phyloP scores from a whole-genome alignment of 2,329 filamentous ascomycete genomes.

The Chaetomium sp. region DNA sequence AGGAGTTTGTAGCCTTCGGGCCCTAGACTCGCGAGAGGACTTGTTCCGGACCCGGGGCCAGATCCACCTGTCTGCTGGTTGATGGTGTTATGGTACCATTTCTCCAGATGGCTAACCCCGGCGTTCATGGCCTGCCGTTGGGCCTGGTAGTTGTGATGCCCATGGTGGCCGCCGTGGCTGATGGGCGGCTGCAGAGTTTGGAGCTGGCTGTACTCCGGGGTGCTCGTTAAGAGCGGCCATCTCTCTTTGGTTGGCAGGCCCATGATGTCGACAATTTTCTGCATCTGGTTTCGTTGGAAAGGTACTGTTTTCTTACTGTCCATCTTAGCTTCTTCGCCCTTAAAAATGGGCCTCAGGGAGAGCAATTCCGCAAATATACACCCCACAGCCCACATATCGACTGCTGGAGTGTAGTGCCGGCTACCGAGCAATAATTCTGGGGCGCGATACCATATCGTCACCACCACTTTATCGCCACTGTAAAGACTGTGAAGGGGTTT shows the following conservation, averaged over 20 bases:
- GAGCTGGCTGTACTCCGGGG: conserved; percentile 80
- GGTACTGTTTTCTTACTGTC: conserved; percentile 96
- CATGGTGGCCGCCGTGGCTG: conserved; percentile 33
- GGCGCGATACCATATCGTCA: conserved; percentile 98
- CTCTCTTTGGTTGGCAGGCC: conserved; percentile 81
- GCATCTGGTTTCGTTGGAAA: conserved; percentile 97
- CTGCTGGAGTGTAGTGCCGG: conserved; percentile 93
- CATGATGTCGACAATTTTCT: conserved; percentile 96
- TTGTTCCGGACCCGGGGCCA: conserved; percentile 35
- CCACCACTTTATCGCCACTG: conserved; percentile 93
- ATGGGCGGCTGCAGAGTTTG: conserved; percentile 46
- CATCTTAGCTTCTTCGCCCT: conserved; percentile 98
- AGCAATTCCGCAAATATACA: conserved; percentile 96
- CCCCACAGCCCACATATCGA: conserved; percentile 95
- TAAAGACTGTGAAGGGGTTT: conserved; percentile 90
- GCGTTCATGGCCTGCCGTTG: conserved; percentile 26
- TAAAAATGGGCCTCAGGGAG: conserved; percentile 89
- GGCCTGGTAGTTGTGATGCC: conserved; percentile 38
- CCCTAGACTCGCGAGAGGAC: conserved; percentile 55
- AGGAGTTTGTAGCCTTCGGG: conserved; percentile 77
- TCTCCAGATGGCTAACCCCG: conserved; percentile 55
- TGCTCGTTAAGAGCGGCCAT: conserved; percentile 77
- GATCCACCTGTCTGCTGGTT: conserved; percentile 48
- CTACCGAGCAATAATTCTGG: conserved; percentile 88
- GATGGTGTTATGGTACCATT: conserved; percentile 70